phyloP scores from a whole-genome alignment of 73 alveolate species.

The Paramecium tetraurelia region DNA sequence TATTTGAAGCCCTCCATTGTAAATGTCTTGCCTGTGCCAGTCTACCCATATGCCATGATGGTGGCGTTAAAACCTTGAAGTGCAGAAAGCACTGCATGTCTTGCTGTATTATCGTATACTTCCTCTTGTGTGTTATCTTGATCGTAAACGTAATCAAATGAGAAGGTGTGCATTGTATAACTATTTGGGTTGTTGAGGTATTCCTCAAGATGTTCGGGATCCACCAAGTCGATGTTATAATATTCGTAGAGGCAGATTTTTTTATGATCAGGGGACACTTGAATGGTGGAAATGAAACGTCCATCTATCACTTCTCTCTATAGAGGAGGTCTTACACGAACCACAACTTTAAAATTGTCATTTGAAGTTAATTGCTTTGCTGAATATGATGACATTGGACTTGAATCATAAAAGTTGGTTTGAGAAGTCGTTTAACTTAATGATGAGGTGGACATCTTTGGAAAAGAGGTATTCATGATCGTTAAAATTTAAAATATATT shows the following conservation, averaged over 20 bases:
- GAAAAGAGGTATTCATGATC: conserved; percentile 47
- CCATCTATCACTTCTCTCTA: conserved; percentile 91
- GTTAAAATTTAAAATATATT: conserved; percentile 34
- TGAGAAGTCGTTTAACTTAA: conserved; percentile 16
- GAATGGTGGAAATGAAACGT: conserved; percentile 51
- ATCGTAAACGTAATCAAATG: conserved; percentile 94
- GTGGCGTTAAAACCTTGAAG: conserved; percentile 98
- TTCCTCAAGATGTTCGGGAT: conserved; percentile 60
- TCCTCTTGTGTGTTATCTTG: conserved; percentile 90
- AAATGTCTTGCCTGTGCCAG: conserved; percentile 98
- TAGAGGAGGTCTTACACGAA: conserved; percentile 99
- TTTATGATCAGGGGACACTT: conserved; percentile 60
- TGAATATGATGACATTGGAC: conserved; percentile 41
- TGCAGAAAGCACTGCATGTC: conserved; percentile 84
- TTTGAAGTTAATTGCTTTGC: conserved; percentile 6
- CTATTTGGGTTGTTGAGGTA: conserved; percentile 59
- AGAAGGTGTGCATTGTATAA: conserved; percentile 84
- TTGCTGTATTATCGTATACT: conserved; percentile 95
- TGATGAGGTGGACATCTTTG: conserved; percentile 28
- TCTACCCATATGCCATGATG: conserved; percentile 97
- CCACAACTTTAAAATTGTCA: conserved; percentile 97
- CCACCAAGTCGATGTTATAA: conserved; percentile 61
- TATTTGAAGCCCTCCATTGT: conserved; percentile 99
- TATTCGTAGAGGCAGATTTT: conserved; percentile 58
- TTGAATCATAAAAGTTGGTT: conserved; percentile 33